These are phyloP conservation scores for Goffeauzyma gilvescens DNA, from an alignment of 768 basidiomycete genomes.

Conservation along the genomic window DNA sequence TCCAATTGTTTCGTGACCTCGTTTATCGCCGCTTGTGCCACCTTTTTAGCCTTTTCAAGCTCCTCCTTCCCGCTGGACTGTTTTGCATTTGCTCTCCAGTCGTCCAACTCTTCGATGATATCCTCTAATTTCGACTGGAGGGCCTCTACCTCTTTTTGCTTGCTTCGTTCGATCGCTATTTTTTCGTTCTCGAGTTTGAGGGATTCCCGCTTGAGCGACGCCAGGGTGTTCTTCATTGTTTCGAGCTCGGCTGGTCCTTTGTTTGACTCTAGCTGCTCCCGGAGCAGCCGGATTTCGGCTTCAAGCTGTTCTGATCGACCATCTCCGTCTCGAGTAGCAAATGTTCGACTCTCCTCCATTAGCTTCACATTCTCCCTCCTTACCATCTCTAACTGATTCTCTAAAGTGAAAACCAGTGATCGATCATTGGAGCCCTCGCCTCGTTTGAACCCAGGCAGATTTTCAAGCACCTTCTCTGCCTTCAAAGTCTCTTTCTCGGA, in stretches of 20 bases:
- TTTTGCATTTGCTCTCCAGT: conserved; percentile 2
- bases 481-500: conserved; percentile 16
- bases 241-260: conserved; percentile 17
- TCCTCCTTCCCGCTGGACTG: conserved; percentile 10
- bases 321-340: conserved; percentile 5
- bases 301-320: conserved; percentile 15
- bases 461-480: conserved; percentile 6
- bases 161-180: conserved; percentile 19
- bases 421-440: conserved; percentile 8
- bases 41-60: conserved; percentile 19
- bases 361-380: conserved; percentile 16
- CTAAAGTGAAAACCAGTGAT: conserved; percentile 13
- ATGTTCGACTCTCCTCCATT: conserved; percentile 6
- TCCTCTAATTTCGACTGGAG: conserved; percentile 22
- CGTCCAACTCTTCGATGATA: conserved; percentile 24
- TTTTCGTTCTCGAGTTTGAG: conserved; percentile 30
- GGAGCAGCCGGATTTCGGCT: conserved; percentile 14
- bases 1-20: conserved; percentile 11
- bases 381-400: conserved; percentile 14
- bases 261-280: conserved; percentile 10
- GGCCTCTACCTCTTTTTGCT: conserved; percentile 19
- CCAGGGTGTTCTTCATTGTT: conserved; percentile 16
- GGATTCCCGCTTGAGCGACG: conserved; percentile 13
- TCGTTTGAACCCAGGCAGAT: background rate
- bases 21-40: conserved; percentile 10